These are phyloP conservation scores for Primulina tabacum DNA, from an alignment of 257 asterid genomes.

Conservation along the genomic window DNA sequence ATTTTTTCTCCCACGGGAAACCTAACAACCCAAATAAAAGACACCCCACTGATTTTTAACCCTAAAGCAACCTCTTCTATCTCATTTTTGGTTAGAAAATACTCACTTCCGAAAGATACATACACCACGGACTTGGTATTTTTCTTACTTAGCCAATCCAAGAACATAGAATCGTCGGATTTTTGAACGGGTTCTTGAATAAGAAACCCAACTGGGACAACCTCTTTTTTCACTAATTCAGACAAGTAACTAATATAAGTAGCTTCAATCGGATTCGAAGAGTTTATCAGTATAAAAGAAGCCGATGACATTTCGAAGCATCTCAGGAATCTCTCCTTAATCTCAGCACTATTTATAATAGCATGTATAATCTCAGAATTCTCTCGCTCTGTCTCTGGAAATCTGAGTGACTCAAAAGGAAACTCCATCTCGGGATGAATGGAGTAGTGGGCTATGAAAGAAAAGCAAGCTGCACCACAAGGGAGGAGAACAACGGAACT, in stretches of 20 bases:
- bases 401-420: not conserved
- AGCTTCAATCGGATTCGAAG: not conserved
- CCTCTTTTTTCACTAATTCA: not conserved
- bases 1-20: not conserved
- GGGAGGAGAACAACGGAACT: constrained; percentile 6
- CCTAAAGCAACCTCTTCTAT: constrained; percentile 13
- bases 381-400: not conserved
- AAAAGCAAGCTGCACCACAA: not conserved
- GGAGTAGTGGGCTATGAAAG: not conserved
- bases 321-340: constrained; percentile 2
- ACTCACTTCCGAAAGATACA: constrained; percentile 23
- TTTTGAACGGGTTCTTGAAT: not conserved
- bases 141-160: constrained; percentile 20
- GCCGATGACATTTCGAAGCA: not conserved
- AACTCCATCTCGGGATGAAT: not conserved
- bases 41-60: not conserved
- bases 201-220: not conserved
- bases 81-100: constrained; percentile 19
- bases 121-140: constrained; percentile 17
- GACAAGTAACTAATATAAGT: not conserved
- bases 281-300: constrained; percentile 8
- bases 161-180: not conserved
- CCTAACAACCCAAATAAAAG: constrained; percentile 24
- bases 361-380: not conserved
- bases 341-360: constrained; percentile 1